Base-by-base conservation (phyloP, 176 grass and related monocot genomes). In the Miscanthus lutarioriparius region DNA sequence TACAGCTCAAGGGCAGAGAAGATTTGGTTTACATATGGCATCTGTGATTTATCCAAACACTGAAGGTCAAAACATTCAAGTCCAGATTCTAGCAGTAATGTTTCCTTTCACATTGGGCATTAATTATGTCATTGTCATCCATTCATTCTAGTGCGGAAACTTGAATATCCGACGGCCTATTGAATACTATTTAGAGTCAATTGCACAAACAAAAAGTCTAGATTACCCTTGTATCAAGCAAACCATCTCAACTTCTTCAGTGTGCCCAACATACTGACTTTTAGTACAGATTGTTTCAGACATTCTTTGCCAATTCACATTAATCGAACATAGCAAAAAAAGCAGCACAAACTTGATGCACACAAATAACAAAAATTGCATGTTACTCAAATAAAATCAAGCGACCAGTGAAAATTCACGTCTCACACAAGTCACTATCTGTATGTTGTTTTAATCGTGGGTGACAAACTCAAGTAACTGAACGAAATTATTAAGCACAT, bases 51-150 rank as follows among this genome's bases (percentile, higher is more conserved):
- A 43, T 58, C 17, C 13, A 20, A 85, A 30, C 9, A 64, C 30
- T 63, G 41, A 45, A 9, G 0, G 38, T 43, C 26, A 63, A 71
- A 12, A 12, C 38, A 48, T 28, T 51, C 43, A 32, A 11, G 59
- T 35, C 2, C 65, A 78, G 27, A 79, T 11, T 78, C 1, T 22
- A 63, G 2, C 23, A 58, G n/a, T 53, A 25, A 17, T 36, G 11
- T 54, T 68, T 20, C 8, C 19, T 4, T 63, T 67, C 35, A 13
- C 4, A 16, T 35, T 48, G 28, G 37, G 39, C 38, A 86, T 64
- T 79, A 75, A 64, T 48, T 33, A 83, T 75, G 44, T 51, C 58
- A 72, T 16, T 45, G 44, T 38, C 58, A 72, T 45, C 25, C 12
- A 45, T 23, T 72, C 41, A 75, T 39, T 30, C 13, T 39, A 53